Evolutionary conservation across 257 asterid genomes (phyloP), one percentile per base, ranked within the genome.

Genomic region (Paraleonurus japonicus): DNA sequence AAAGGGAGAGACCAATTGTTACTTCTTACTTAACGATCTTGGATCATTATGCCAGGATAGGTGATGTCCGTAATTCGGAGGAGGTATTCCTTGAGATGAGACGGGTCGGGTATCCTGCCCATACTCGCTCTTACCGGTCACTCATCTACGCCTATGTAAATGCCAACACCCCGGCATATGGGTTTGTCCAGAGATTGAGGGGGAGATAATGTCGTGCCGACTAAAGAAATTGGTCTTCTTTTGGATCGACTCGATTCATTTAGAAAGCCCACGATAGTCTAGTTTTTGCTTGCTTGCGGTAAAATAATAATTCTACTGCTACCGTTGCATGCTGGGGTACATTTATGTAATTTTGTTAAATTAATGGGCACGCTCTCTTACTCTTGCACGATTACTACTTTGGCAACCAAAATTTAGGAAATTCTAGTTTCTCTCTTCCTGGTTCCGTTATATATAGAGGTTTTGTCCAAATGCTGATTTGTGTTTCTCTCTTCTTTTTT

Each of bases 11-110:
- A 66, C 92, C 96, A n/a, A 11, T 78, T 63, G 76, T 79, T 30
- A 3, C 39, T 30, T 81, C 96, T 59, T 91, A 79, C 77, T 9
- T 79, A 55, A 47, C 73, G 7, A 70, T 91, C 41, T 74, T 94
- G 89, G 89, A 85, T 27, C 79, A 79, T 39, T 94, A 89, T 39
- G 83, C 95, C 0, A 75, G 65, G 57, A 87, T 81, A 76, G 97
- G 98, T 8, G 97, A 89, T 58, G 39, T 94, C 13, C 92, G 82
- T 33, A 91, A 85, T 53, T 53, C 96, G 0, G 97, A 94, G 88
- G 89, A 88, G 81, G 39, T 86, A 8, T 86, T 90, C 61, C 65
- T 71, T 39, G 79, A 77, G 77, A 85, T 85, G 89, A 84, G 84
- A 76, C 75, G 75, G 45, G 85, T 58, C 0, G 95, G 96, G 6